These are phyloP conservation scores for Paramecium biaurelia DNA, from an alignment of 73 alveolate species.

Conservation along the genomic window DNA sequence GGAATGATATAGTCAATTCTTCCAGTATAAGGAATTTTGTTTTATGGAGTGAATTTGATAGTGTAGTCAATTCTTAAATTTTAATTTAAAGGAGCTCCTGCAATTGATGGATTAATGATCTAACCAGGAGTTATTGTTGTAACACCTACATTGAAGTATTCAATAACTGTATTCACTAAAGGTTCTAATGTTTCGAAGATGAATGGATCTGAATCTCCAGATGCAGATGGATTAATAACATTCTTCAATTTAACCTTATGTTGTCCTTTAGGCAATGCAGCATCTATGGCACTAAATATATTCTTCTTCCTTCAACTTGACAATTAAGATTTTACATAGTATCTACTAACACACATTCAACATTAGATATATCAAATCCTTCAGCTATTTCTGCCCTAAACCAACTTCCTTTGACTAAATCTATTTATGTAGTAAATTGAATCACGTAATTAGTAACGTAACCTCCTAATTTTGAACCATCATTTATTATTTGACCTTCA, in stretches of 20 bases:
- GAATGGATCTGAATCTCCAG: slow-evolving; percentile 51
- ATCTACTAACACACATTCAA: slow-evolving; percentile 36
- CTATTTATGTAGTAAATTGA: slow-evolving; percentile 26
- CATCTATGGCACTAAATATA: slow-evolving; percentile 43
- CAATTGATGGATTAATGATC: slow-evolving; percentile 38
- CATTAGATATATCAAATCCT: background rate
- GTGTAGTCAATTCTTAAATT: slow-evolving; percentile 61
- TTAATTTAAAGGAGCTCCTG: slow-evolving; percentile 56
- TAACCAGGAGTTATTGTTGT: slow-evolving; percentile 42
- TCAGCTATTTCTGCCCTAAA: slow-evolving; percentile 48
- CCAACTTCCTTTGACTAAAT: slow-evolving; percentile 34
- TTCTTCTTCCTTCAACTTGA: slow-evolving; percentile 12
- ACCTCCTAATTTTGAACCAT: slow-evolving; percentile 63
- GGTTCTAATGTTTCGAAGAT: slow-evolving; percentile 40
- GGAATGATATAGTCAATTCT: slow-evolving; percentile 30
- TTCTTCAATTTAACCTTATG: slow-evolving; percentile 35
- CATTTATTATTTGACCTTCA: slow-evolving; percentile 14
- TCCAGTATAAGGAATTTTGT: slow-evolving; percentile 41
- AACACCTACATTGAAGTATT: background rate
- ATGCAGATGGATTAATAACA: slow-evolving; percentile 41
- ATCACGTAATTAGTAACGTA: slow-evolving; percentile 29
- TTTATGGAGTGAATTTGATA: slow-evolving; percentile 50
- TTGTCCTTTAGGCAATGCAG: background rate
- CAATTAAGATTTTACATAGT: slow-evolving; percentile 31
- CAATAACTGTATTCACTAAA: background rate